phyloP scores from a whole-genome alignment of 768 basidiomycete species.

The Tulasnella calospora region DNA sequence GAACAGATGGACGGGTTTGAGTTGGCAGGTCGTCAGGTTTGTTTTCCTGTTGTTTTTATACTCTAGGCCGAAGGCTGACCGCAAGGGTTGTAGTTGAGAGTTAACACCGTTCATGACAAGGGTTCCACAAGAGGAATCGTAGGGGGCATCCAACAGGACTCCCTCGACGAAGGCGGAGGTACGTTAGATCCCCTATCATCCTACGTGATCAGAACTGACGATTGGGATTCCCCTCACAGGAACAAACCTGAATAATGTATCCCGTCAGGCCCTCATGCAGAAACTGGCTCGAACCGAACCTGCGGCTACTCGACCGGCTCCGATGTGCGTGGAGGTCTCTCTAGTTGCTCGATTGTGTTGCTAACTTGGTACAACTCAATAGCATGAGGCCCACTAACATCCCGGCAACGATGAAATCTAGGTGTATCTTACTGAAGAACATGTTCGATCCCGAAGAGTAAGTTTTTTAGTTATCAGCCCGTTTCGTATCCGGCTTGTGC shows the following conservation, averaged over 20 bases:
- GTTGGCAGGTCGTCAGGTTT: constrained; percentile 86
- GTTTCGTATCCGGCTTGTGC: constrained; percentile 23
- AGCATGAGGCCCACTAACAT: constrained; percentile 69
- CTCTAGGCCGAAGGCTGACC: not conserved
- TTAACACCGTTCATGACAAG: constrained; percentile 90
- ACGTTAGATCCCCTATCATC: constrained; percentile 31
- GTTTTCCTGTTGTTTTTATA: constrained; percentile 34
- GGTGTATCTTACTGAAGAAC: constrained; percentile 82
- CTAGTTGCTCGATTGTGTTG: not conserved
- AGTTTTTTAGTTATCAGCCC: constrained; percentile 34
- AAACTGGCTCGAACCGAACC: constrained; percentile 91
- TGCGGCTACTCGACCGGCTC: constrained; percentile 14
- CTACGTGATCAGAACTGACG: not conserved
- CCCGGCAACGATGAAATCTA: constrained; percentile 81
- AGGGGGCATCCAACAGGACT: constrained; percentile 51
- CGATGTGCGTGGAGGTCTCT: constrained; percentile 16
- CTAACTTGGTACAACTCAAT: not conserved
- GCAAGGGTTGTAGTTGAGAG: constrained; percentile 56
- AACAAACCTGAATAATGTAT: constrained; percentile 96
- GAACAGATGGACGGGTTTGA: constrained; percentile 99
- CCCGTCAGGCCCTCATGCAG: constrained; percentile 99
- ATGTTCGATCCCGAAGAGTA: constrained; percentile 99
- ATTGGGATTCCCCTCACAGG: constrained; percentile 44
- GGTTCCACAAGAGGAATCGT: constrained; percentile 64
- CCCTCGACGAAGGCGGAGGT: constrained; percentile 89